These are phyloP conservation scores for Suillus fuscotomentosus DNA, from an alignment of 768 basidiomycete species.

Conservation along the genomic window DNA sequence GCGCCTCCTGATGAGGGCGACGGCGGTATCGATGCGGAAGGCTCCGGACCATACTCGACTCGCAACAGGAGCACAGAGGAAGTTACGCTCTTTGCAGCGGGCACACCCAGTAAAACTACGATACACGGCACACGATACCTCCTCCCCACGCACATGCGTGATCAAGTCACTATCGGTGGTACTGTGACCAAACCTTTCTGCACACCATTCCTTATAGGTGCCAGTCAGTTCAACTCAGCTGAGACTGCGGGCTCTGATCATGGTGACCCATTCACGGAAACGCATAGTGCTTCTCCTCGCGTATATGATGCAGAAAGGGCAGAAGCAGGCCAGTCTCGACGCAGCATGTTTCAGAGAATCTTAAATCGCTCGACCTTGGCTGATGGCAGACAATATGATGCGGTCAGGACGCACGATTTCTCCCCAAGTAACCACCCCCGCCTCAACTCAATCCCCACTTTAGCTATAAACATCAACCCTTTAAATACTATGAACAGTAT, in stretches of 20 bases:
- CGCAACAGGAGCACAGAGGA: slow-evolving; percentile 24
- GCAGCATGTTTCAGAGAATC: slow-evolving; percentile 2
- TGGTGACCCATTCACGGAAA: slow-evolving; percentile 22
- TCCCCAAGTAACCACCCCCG: neutral
- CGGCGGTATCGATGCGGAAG: slow-evolving; percentile 8
- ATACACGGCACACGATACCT: slow-evolving; percentile 27
- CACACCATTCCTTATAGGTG: slow-evolving; percentile 8
- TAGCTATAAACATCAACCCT: neutral
- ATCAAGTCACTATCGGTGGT: slow-evolving; percentile 9
- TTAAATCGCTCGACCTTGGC: neutral
- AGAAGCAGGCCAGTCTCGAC: neutral
- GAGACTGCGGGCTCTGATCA: slow-evolving; percentile 24
- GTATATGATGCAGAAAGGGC: neutral
- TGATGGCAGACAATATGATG: neutral
- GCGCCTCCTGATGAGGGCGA: slow-evolving; percentile 15
- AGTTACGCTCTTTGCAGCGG: slow-evolving; percentile 20
- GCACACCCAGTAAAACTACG: slow-evolving; percentile 29
- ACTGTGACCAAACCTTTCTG: slow-evolving; percentile 5
- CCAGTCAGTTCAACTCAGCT: slow-evolving; percentile 21
- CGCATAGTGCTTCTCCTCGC: neutral
- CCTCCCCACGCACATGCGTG: slow-evolving; percentile 11
- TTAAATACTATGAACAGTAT: neutral
- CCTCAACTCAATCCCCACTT: neutral
- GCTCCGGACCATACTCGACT: neutral
- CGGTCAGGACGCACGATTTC: slow-evolving; percentile 10